Base-by-base conservation (phyloP, 2,329 filamentous ascomycete genomes). In the Thermoascus crustaceus region DNA sequence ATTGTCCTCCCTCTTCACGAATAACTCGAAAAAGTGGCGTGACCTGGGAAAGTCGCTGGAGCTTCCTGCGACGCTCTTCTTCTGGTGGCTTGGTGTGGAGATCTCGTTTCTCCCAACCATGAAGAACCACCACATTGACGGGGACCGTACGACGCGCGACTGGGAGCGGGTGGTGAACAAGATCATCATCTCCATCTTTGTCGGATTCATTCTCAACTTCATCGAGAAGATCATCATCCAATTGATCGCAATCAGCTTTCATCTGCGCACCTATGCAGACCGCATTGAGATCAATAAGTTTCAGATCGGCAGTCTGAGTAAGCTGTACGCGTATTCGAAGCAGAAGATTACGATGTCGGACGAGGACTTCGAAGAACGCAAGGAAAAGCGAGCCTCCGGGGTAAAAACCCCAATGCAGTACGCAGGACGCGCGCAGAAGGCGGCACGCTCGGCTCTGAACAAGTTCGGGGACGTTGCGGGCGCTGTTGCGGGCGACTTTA, bases 141-240 rank as follows among this genome's bases (percentile, higher is more conserved):
- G 74, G n/a, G 59, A 69, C 30, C 69, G 60, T 13, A 57, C 53
- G 0, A 71, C 73, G 0, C 69, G 71, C 14, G 45, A 63, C 3
- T 95, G 89, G 89, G 82, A 94, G 57, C 67, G 63, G 19, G 76
- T 80, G 9, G 75, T 87, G 46, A 84, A 93, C 69, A 94, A 93
- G 57, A 75, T 96, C 49, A 80, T 95, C 41, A 78, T 94, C 11
- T 74, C 84, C 2, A 55, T 93, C n/a, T 88, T 96, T 48, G 81
- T 93, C 9, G 75, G 85, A 42, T 75, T 79, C 0, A 69, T 78
- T 2, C 68, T 95, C 42, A 95, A 96, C 60, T 82, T 91, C 41
- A 70, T 82, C 34, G 88, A 95, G 60, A 96, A 95, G 68, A 83
- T 95, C 41, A 75, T 94, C 47, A 94, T 95, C 37, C 88, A 95